Evolutionary conservation across 2,329 filamentous ascomycete species (phyloP).

Genomic region (Byssoonygena ceratinophila): DNA sequence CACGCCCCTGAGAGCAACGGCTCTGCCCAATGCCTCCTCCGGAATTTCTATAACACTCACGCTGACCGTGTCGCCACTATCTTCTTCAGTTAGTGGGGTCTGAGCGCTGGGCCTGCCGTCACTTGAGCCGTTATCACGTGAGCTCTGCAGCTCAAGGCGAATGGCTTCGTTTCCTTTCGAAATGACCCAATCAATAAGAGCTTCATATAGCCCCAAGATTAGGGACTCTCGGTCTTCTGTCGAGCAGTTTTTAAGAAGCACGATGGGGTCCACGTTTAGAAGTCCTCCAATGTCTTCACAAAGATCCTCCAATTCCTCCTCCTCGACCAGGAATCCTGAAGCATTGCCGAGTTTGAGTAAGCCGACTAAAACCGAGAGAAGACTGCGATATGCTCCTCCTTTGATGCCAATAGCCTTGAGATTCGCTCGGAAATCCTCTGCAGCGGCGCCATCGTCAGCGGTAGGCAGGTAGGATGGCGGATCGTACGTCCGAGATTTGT

Average conservation of each 20-base stretch:
- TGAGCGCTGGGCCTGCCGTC: slow-evolving; percentile 51
- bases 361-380: slow-evolving; percentile 77
- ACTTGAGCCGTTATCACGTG: slow-evolving; percentile 54
- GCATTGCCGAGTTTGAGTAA: slow-evolving; percentile 87
- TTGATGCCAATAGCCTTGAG: slow-evolving; percentile 91
- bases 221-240: slow-evolving; percentile 75
- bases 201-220: slow-evolving; percentile 81
- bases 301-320: slow-evolving; percentile 70
- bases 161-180: slow-evolving; percentile 80
- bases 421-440: slow-evolving; percentile 80
- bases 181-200: slow-evolving; percentile 90
- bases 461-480: slow-evolving; percentile 83
- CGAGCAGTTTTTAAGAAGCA: slow-evolving; percentile 65
- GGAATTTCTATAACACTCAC: slow-evolving; percentile 84
- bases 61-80: slow-evolving; percentile 71
- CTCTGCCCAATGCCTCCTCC: slow-evolving; percentile 68
- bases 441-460: slow-evolving; percentile 81
- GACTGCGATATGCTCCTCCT: slow-evolving; percentile 65
- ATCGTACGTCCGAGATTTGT: slow-evolving; percentile 71
- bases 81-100: slow-evolving; percentile 59
- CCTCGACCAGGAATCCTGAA: slow-evolving; percentile 71
- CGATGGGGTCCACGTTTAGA: slow-evolving; percentile 74
- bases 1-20: slow-evolving; percentile 74
- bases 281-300: slow-evolving; percentile 85
- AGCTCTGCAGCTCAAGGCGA: slow-evolving; percentile 57